Evolutionary conservation across 2,329 filamentous ascomycete species (phyloP).

Genomic region (Colletotrichum paranaense): DNA sequence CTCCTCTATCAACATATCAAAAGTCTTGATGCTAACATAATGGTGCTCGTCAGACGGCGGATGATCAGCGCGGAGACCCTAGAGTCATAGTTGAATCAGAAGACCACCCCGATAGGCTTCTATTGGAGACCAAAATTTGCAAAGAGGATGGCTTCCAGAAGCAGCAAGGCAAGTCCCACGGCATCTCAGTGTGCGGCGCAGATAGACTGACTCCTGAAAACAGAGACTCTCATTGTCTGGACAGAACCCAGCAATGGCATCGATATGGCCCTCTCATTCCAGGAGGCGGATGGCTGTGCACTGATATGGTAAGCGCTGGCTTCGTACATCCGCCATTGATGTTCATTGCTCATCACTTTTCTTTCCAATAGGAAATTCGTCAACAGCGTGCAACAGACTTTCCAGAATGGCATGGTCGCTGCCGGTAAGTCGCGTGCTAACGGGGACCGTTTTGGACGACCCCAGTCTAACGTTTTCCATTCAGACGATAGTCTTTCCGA

Average conservation of each 20-base stretch:
- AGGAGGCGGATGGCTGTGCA: slow-evolving; percentile 94
- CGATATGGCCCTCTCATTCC: slow-evolving; percentile 98
- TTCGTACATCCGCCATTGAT: slow-evolving; percentile 25
- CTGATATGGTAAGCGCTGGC: slow-evolving; percentile 79
- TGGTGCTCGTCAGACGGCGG: slow-evolving; percentile 58
- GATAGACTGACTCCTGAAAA: slow-evolving; percentile 40
- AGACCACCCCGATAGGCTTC: slow-evolving; percentile 83
- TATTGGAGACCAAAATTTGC: slow-evolving; percentile 89
- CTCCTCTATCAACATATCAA: not conserved
- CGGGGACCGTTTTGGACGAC: not conserved
- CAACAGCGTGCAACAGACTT: slow-evolving; percentile 82
- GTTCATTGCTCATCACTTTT: not conserved
- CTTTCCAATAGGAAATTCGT: slow-evolving; percentile 82
- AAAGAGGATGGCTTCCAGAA: slow-evolving; percentile 98
- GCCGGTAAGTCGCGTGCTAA: slow-evolving; percentile 62
- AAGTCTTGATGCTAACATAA: slow-evolving; percentile 14
- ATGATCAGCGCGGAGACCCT: slow-evolving; percentile 78
- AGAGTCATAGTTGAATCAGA: slow-evolving; percentile 93
- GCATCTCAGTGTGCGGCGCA: slow-evolving; percentile 41
- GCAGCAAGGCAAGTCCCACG: slow-evolving; percentile 80
- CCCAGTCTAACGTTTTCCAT: slow-evolving; percentile 40
- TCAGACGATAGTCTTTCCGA: slow-evolving; percentile 89
- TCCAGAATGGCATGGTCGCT: slow-evolving; percentile 68
- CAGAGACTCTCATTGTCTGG: slow-evolving; percentile 98
- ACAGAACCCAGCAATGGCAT: slow-evolving; percentile 85